Conservation (phyloP, 1,139 yeast genomes). For the Saccharomycopsis phalli region DNA sequence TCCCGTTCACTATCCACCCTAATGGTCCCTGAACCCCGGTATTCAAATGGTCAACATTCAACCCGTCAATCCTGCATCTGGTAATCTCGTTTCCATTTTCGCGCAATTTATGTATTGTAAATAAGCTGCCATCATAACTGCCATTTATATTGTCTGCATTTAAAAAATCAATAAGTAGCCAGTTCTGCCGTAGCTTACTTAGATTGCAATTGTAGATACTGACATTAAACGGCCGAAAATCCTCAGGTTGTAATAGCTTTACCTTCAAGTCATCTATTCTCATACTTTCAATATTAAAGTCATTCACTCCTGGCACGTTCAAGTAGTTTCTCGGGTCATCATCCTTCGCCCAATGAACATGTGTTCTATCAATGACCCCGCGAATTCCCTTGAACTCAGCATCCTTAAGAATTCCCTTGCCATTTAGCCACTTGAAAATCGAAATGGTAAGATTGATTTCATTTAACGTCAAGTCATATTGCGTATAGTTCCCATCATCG, state of each 20-base stretch:
- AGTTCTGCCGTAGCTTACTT: slow-evolving; percentile 74
- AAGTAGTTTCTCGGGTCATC: slow-evolving; percentile 80
- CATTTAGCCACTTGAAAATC: slow-evolving; percentile 80
- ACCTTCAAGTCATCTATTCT: slow-evolving; percentile 78
- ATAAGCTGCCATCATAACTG: slow-evolving; percentile 83
- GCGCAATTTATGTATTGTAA: slow-evolving; percentile 67
- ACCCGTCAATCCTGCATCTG: slow-evolving; percentile 72
- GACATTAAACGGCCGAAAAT: slow-evolving; percentile 75
- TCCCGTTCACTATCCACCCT: slow-evolving; percentile 92
- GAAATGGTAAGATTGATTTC: slow-evolving; percentile 76
- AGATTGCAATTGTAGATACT: slow-evolving; percentile 81
- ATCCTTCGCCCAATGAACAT: slow-evolving; percentile 71
- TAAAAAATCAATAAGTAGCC: slow-evolving; percentile 82
- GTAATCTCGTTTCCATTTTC: slow-evolving; percentile 35
- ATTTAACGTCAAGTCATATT: slow-evolving; percentile 84
- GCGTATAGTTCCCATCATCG: slow-evolving; percentile 93
- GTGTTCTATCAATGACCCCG: slow-evolving; percentile 87
- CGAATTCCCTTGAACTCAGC: slow-evolving; percentile 77
- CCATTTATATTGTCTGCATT: slow-evolving; percentile 86
- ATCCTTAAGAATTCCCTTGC: slow-evolving; percentile 77
- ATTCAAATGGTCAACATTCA: slow-evolving; percentile 81
- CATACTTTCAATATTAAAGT: slow-evolving; percentile 81
- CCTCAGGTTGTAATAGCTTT: slow-evolving; percentile 71
- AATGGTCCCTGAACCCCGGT: slow-evolving; percentile 89
- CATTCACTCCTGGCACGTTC: slow-evolving; percentile 72